Percentiles rank a stretch among this genome's conserved stretches.
phyloP scores from a whole-genome alignment of 2,329 filamentous ascomycete species.

The Uncinocarpus reesii region DNA sequence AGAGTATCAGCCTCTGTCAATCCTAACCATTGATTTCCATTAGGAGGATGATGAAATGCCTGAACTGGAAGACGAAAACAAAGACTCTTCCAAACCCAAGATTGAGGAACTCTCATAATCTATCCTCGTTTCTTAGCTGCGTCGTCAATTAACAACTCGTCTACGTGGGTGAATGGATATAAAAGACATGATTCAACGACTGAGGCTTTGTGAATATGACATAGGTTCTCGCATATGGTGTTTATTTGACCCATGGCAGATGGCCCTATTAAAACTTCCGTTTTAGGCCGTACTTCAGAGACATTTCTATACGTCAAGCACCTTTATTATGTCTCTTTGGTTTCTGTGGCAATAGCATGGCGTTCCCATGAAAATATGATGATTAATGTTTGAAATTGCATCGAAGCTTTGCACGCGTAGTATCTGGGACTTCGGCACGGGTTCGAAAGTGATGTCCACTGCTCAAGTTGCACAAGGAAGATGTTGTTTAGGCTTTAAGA shows the following conservation, averaged over 20 bases:
- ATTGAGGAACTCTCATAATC: conserved; percentile 20
- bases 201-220: background rate
- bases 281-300: background rate
- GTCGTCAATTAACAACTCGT: background rate
- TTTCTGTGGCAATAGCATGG: conserved; percentile 2
- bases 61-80: conserved; percentile 52
- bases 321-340: background rate
- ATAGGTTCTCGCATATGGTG: background rate
- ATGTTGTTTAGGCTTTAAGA: no score
- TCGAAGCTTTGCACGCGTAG: background rate
- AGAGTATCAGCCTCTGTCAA: conserved; percentile 44
- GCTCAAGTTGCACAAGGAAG: no score
- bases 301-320: background rate
- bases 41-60: conserved; percentile 61
- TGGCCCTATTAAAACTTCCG: background rate
- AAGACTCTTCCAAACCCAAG: conserved; percentile 32
- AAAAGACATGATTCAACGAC: background rate
- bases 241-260: background rate
- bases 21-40: conserved; percentile 13
- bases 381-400: background rate
- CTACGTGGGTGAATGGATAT: background rate
- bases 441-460: no score
- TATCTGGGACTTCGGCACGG: no score
- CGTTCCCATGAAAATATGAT: background rate
- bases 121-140: background rate